Evolutionary conservation across 306 rosid species (phyloP), one percentile per base, ranked within the genome.

Genomic region (Cercis canadensis): DNA sequence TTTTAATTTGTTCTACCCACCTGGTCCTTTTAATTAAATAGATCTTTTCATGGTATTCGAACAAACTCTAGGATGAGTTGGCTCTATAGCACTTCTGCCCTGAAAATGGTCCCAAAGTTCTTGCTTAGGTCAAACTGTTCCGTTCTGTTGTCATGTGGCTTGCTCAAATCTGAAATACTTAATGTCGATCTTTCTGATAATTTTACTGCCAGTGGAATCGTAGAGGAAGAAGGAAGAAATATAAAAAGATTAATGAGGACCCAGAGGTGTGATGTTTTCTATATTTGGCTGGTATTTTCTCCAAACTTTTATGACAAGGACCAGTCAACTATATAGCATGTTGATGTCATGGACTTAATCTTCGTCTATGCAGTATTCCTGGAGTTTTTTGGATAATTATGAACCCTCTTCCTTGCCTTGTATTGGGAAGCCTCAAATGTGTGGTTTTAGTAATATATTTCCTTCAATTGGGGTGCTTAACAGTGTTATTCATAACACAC

Each of bases 141-240:
- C 40, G 65, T 73, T 61, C 34, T 56, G 9, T 32, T 52, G 65
- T 67, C 39, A 17, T 46, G 46, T 41, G 16, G 34, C 19, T 62
- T 65, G 18, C 10, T 72, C 44, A 53, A 50, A 57, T 73, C 21
- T 65, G 44, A 43, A 74, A 59, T 68, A 57, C 60, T 79, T 52
- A 15, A 49, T 54, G 73, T 71, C 56, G 39, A 55, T 60, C 60
- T 60, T 59, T 69, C 32, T 72, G 79, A 73, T 65, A 70, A 73
- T 39, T 53, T 60, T 62, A 76, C 58, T 58, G 34, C 49, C 62
- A 60, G 68, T 69, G 71, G 53, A 77, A 14, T 49, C 12, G 7
- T 56, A 59, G 72, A 60, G 66, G 78, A 77, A 66, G 81, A 73
- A 61, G 67, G 74, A 65, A 71, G 73, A 79, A 73, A 50, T 73